Evolutionary conservation across 2,329 filamentous ascomycete species (phyloP).

Genomic region (Hypomyces rosellus): DNA sequence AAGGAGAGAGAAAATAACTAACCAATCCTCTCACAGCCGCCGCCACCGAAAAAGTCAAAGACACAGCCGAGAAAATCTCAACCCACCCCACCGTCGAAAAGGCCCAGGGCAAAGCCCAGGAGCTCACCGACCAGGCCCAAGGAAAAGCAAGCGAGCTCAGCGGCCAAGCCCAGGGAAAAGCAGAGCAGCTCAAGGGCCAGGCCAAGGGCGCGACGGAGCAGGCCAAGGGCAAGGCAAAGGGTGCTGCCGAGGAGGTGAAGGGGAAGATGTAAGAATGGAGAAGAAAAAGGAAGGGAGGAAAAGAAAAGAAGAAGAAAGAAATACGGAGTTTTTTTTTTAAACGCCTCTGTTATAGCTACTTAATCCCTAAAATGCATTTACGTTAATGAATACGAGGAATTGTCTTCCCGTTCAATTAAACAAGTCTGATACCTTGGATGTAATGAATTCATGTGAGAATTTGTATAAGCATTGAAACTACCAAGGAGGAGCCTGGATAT

Average conservation of each 20-base stretch:
- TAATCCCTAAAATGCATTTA: background rate
- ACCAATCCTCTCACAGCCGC: constrained; percentile 22
- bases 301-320: background rate
- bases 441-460: too few relatives aligned
- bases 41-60: constrained; percentile 43
- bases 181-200: constrained; percentile 34
- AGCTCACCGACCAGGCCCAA: constrained; percentile 28
- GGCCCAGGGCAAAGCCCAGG: constrained; percentile 27
- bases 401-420: too few relatives aligned
- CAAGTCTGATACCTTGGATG: too few relatives aligned
- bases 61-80: constrained; percentile 30
- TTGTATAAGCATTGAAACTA: too few relatives aligned
- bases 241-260: constrained; percentile 33
- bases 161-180: constrained; percentile 33
- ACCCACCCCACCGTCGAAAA: constrained; percentile 16
- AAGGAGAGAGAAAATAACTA: background rate
- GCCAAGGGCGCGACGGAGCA: constrained; percentile 36
- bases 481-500: too few relatives aligned
- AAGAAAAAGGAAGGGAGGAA: background rate
- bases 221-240: constrained; percentile 38
- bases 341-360: too few relatives aligned
- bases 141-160: constrained; percentile 29
- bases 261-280: constrained; percentile 27
- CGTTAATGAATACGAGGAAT: background rate
- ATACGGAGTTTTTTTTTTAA: too few relatives aligned